Conservation (phyloP, 768 basidiomycete species). For the Hortiboletus flavorubellus region DNA sequence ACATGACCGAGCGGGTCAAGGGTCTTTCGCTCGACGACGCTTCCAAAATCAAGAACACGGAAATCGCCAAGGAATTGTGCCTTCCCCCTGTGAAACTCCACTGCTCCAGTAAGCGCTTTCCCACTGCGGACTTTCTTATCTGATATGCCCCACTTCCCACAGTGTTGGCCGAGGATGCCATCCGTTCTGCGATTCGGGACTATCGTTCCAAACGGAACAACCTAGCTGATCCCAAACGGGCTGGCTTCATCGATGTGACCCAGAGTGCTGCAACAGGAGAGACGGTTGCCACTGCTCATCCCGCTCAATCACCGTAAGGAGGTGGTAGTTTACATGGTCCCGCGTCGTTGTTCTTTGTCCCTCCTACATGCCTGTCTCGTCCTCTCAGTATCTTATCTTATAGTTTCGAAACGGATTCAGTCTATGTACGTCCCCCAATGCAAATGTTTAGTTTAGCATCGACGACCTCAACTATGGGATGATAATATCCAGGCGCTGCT, state of each 20-base stretch:
- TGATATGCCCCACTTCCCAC: constrained; percentile 26
- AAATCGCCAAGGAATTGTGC: constrained; percentile 96
- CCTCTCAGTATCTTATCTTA: constrained; percentile 18
- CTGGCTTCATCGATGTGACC: constrained; percentile 69
- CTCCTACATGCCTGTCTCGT: not conserved
- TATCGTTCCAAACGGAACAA: constrained; percentile 81
- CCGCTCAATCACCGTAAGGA: constrained; percentile 32
- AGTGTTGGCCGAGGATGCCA: constrained; percentile 98
- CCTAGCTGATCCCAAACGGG: constrained; percentile 47
- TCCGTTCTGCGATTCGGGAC: constrained; percentile 95
- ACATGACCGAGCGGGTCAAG: constrained; percentile 98
- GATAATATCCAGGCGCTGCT: not conserved
- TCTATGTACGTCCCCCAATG: constrained; percentile 13
- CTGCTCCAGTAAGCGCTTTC: constrained; percentile 74
- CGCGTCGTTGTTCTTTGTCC: not conserved
- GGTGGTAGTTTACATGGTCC: not conserved
- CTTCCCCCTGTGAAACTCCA: constrained; percentile 95
- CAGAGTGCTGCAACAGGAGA: constrained; percentile 53
- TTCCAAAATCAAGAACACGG: constrained; percentile 96
- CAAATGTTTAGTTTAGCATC: constrained; percentile 6
- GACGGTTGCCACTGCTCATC: constrained; percentile 51
- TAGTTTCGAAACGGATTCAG: constrained; percentile 11
- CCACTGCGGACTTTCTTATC: constrained; percentile 12
- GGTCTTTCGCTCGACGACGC: constrained; percentile 93
- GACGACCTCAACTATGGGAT: not conserved